Percentiles rank a stretch among this genome's conserved stretches.
These are phyloP conservation scores for Ophiostoma pallidulum DNA, from an alignment of 2,329 filamentous ascomycete genomes.

Conservation along the genomic window DNA sequence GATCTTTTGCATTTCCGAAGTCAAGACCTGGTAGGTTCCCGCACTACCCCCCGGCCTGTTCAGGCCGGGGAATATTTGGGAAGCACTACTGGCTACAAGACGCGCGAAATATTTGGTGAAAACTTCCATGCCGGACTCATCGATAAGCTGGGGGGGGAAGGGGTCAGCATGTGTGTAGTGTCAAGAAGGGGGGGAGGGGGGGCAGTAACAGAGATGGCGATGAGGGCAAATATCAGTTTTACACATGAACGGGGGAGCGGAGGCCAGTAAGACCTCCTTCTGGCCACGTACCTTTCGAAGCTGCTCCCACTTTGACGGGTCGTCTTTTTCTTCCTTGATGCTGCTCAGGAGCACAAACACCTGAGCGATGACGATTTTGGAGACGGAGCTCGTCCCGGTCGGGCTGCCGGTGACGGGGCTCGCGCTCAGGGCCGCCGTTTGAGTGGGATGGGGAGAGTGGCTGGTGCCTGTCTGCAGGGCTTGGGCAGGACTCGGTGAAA, in stretches of 20 bases:
- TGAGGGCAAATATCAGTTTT: too few species aligned
- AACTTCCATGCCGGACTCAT: constrained; percentile 99
- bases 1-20: constrained; percentile 78
- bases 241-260: not conserved
- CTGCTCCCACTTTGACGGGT: constrained; percentile 85
- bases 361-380: constrained; percentile 91
- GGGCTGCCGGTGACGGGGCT: constrained; percentile 54
- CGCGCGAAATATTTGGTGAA: constrained; percentile 93
- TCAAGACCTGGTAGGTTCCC: constrained; percentile 75
- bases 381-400: constrained; percentile 58
- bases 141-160: constrained; percentile 59
- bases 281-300: constrained; percentile 66
- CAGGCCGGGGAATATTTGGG: constrained; percentile 77
- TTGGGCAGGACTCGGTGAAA: constrained; percentile 52
- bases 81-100: constrained; percentile 81
- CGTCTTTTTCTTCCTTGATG: constrained; percentile 85
- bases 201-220: too few species aligned
- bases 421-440: constrained; percentile 47
- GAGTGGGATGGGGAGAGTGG: constrained; percentile 49
- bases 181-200: too few species aligned
- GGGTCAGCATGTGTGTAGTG: not conserved
- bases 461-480: constrained; percentile 46
- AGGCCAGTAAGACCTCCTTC: not conserved
- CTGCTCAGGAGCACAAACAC: constrained; percentile 89
- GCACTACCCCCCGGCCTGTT: constrained; percentile 64